Percentiles rank a stretch among this genome's conserved stretches.
phyloP scores from a whole-genome alignment of 169 alveolate species.

The Theileria parva region DNA sequence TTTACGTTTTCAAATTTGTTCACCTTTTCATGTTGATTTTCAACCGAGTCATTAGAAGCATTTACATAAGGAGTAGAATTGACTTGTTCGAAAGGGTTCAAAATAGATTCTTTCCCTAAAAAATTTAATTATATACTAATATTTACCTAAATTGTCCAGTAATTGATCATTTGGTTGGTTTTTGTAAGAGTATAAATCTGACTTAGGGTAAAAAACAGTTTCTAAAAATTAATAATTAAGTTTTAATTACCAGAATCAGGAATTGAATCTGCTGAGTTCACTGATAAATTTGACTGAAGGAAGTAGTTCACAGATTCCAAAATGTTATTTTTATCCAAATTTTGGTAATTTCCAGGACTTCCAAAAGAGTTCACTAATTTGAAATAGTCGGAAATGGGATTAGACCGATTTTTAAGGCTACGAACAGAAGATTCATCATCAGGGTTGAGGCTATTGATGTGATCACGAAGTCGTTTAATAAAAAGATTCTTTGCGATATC shows the following conservation, averaged over 20 bases:
- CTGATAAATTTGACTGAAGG: not conserved
- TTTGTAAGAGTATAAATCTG: not conserved
- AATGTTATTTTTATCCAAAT: not conserved
- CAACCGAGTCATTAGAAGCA: not conserved
- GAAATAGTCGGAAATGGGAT: constrained; percentile 29
- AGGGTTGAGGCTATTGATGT: constrained; percentile 12
- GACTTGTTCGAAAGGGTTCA: not conserved
- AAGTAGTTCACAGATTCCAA: not conserved
- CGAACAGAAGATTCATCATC: constrained; percentile 3
- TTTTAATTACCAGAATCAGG: constrained; percentile 2
- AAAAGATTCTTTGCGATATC: constrained; percentile 40
- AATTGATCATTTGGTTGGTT: not conserved
- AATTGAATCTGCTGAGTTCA: not conserved
- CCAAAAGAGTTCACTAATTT: not conserved
- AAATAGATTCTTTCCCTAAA: not conserved
- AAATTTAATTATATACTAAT: no score
- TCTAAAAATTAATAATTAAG: not conserved
- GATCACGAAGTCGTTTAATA: constrained; percentile 5
- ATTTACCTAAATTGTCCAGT: not conserved
- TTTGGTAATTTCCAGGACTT: not conserved
- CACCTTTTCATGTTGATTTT: not conserved
- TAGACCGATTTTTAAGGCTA: constrained; percentile 6
- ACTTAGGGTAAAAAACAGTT: not conserved
- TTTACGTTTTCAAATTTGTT: constrained; percentile 3
- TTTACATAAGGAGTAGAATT: not conserved